Percentiles rank a stretch among this genome's conserved stretches.
These are phyloP conservation scores for Cerrena zonata DNA, from an alignment of 1,284 basidiomycete genomes.

Conservation along the genomic window DNA sequence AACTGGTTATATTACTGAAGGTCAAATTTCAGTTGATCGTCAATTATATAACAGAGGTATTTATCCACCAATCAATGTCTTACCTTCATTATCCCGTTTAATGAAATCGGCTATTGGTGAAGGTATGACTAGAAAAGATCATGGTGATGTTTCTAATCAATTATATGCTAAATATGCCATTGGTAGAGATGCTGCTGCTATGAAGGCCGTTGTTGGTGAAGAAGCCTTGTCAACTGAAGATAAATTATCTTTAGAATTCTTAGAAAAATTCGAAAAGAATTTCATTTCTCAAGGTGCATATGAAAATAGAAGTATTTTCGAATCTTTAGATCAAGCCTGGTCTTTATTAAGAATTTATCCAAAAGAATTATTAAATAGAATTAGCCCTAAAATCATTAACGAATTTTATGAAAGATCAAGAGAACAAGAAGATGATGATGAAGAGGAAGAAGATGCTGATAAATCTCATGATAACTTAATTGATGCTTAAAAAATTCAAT, in stretches of 20 bases:
- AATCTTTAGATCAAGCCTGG: conserved; percentile 97
- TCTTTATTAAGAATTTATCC: conserved; percentile 96
- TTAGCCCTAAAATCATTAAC: conserved; percentile 84
- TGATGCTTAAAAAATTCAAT: no score
- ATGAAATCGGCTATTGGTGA: conserved; percentile 99
- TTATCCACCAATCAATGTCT: conserved; percentile 99
- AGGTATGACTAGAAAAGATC: conserved; percentile 94
- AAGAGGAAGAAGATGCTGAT: no score
- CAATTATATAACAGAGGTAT: conserved; percentile 92
- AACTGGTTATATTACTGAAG: conserved; percentile 98
- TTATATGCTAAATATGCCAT: conserved; percentile 97
- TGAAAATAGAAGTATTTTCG: conserved; percentile 94
- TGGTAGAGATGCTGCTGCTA: conserved; percentile 93
- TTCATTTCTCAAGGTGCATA: conserved; percentile 84
- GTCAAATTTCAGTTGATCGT: conserved; percentile 98
- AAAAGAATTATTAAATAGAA: conserved; percentile 95
- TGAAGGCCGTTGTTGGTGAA: conserved; percentile 99
- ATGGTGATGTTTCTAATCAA: conserved; percentile 98
- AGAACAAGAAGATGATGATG: no score
- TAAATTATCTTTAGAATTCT: conserved; percentile 87
- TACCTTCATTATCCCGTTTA: conserved; percentile 95
- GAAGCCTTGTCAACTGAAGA: conserved; percentile 93
- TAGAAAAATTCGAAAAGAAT: conserved; percentile 90
- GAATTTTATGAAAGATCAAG: conserved; percentile 84
- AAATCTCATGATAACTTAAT: no score